Evolutionary conservation across 1,284 basidiomycete genomes (phyloP).

Genomic region (Cutaneotrichosporon mucoides): DNA sequence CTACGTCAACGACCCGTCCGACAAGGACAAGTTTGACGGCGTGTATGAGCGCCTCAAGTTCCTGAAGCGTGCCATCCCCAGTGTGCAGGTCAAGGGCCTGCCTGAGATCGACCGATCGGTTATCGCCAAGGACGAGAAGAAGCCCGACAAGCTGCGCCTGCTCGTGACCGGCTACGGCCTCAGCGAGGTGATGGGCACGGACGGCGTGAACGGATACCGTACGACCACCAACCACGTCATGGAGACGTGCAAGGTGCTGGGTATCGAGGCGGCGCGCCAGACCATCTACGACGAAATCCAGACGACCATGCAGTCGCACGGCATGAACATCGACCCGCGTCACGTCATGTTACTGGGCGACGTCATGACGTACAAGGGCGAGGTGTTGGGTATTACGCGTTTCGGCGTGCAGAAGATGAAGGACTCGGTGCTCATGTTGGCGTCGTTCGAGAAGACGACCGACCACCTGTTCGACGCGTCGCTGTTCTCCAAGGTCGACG

Average conservation of each 20-base stretch:
- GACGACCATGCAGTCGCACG: constrained; percentile 94
- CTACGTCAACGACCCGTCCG: constrained; percentile 22
- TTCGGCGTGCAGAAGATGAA: constrained; percentile 99
- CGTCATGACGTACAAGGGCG: constrained; percentile 99
- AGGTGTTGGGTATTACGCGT: constrained; percentile 96
- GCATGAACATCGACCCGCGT: constrained; percentile 97
- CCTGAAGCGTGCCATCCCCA: constrained; percentile 72
- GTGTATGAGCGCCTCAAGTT: constrained; percentile 78
- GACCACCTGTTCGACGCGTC: constrained; percentile 99
- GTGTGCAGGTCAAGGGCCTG: constrained; percentile 90
- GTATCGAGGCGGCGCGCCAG: constrained; percentile 91
- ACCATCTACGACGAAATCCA: constrained; percentile 98
- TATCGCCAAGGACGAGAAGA: constrained; percentile 84
- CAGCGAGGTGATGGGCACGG: constrained; percentile 94
- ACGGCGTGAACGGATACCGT: constrained; percentile 86
- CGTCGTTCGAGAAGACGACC: constrained; percentile 99
- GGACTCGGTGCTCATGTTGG: constrained; percentile 98
- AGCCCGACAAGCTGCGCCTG: constrained; percentile 61
- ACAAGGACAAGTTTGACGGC: constrained; percentile 56
- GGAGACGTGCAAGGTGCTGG: constrained; percentile 88
- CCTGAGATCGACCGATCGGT: constrained; percentile 80
- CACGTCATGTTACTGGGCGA: constrained; percentile 99
- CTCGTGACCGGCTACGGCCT: constrained; percentile 97
- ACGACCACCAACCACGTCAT: constrained; percentile 98
- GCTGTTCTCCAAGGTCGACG: constrained; percentile 91